Percentiles rank a stretch among this genome's conserved stretches.
These are phyloP conservation scores for Kuraishia floccosa DNA, from an alignment of 805 yeast species.

Conservation along the genomic window DNA sequence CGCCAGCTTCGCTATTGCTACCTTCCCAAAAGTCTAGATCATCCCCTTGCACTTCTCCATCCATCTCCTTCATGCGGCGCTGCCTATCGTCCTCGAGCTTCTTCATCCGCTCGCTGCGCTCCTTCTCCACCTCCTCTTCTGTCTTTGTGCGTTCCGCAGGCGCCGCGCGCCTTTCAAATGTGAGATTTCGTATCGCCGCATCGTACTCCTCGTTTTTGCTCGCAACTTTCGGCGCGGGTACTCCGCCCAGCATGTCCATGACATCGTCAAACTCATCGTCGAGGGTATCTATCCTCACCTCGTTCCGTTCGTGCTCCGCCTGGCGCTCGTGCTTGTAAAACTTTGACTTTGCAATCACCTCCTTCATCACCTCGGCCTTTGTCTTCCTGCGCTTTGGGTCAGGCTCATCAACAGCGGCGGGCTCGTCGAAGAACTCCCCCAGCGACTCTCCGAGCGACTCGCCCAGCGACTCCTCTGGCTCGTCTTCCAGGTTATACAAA, in stretches of 20 bases:
- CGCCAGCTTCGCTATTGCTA: constrained; percentile 32
- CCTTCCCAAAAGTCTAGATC: constrained; percentile 65
- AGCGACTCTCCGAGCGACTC: constrained; percentile 56
- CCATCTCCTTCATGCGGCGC: constrained; percentile 63
- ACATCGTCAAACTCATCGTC: constrained; percentile 69
- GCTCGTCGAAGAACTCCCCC: constrained; percentile 44
- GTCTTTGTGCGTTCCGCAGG: constrained; percentile 80
- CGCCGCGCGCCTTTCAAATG: constrained; percentile 63
- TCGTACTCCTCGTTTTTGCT: constrained; percentile 46
- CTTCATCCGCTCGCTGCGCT: constrained; percentile 47
- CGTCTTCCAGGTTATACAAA: constrained; percentile 71
- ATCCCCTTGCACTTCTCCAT: constrained; percentile 38
- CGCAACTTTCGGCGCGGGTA: constrained; percentile 13
- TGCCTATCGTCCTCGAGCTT: constrained; percentile 57
- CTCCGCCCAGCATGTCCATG: constrained; percentile 37
- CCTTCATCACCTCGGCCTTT: constrained; percentile 79
- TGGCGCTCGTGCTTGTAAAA: constrained; percentile 71
- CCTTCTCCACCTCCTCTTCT: constrained; percentile 53
- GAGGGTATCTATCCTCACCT: constrained; percentile 50
- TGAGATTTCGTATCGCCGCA: constrained; percentile 51
- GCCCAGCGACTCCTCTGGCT: constrained; percentile 34
- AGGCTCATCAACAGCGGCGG: constrained; percentile 25
- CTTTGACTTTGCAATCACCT: constrained; percentile 74
- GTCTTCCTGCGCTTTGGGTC: constrained; percentile 50
- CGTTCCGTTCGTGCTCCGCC: constrained; percentile 44